Evolutionary conservation across 306 rosid genomes (phyloP), one percentile per base, ranked within the genome.

Genomic region (Lathyrus sativus): DNA sequence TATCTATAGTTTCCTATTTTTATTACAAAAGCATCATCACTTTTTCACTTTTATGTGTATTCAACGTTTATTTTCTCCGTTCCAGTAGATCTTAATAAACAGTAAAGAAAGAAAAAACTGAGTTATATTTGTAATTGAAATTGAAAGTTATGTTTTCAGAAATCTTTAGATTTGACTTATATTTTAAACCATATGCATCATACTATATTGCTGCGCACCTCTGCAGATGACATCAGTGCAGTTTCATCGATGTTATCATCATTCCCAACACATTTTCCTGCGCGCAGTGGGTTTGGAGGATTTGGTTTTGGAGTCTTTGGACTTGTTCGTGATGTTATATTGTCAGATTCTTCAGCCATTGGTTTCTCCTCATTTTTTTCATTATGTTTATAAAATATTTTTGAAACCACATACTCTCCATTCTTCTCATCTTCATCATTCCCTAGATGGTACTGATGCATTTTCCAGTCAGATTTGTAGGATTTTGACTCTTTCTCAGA

Each of bases 361-460:
- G 60, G 62, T 54, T 53, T 73, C 48, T 79, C 79, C 58, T 74
- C 89, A 29, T 61, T 76, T 65, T 77, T 82, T 51, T 79, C 88
- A 54, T 61, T 19, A 69, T 82, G 91, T 65, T 86, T 89, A 75
- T 83, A 79, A 68, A 63, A 79, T 24, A 93, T 69, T 78, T 86
- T 93, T 2, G 98, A 90, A 43, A 93, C 91, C 58, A 93, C 97
- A 64, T 79, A 90, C 60, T 88, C 90, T 0, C 89, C 95, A 37
- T 85, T 88, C 83, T 83, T 86, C 78, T 90, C 97, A 55, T 86
- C 93, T 73, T 86, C 87, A 55, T 76, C 87, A 0, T 77, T 54
- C 73, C 98, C 98, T 65, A 93, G 75, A 79, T 93, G 98, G 77
- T 88, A 93, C 77, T 93, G 98, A 77, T 93, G 97, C 91, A 88